Conservation (phyloP, 805 yeast species). For the Saturnispora kantuleensis region DNA sequence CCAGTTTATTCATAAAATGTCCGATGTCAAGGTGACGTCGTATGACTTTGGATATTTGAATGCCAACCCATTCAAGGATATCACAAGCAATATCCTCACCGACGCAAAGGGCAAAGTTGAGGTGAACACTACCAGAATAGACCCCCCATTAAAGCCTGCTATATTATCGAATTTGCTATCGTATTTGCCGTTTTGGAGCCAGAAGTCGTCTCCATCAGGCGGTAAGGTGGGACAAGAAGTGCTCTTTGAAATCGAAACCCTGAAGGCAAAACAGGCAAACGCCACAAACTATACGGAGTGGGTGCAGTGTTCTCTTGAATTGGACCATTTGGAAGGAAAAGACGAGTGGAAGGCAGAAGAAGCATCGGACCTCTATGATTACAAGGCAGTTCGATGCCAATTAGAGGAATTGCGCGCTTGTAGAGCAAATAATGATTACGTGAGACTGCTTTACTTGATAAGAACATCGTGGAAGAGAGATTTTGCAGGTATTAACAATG, state of each 20-base stretch:
- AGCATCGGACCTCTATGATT: constrained; percentile 66
- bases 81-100: constrained; percentile 14
- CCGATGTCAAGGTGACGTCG: constrained; percentile 13
- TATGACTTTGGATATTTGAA: constrained; percentile 15
- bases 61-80: constrained; percentile 21
- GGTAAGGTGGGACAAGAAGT: not conserved
- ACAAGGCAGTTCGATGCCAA: constrained; percentile 42
- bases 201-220: not conserved
- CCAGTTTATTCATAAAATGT: not conserved
- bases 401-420: constrained; percentile 51
- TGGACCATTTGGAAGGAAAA: constrained; percentile 58
- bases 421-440: constrained; percentile 46
- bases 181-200: not conserved
- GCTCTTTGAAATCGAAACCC: not conserved
- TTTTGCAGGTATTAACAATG: constrained; percentile 79
- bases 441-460: constrained; percentile 57
- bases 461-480: constrained; percentile 82
- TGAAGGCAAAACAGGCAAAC: constrained; percentile 28
- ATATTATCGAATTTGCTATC: not conserved
- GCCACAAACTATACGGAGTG: constrained; percentile 48
- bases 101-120: constrained; percentile 1
- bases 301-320: constrained; percentile 49
- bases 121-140: not conserved
- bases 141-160: not conserved
- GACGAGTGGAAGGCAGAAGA: constrained; percentile 62